A percentile compares a stretch with the other conserved stretches of the same genome.
Conservation (phyloP, 257 asterid species). For the Primulina tabacum region DNA sequence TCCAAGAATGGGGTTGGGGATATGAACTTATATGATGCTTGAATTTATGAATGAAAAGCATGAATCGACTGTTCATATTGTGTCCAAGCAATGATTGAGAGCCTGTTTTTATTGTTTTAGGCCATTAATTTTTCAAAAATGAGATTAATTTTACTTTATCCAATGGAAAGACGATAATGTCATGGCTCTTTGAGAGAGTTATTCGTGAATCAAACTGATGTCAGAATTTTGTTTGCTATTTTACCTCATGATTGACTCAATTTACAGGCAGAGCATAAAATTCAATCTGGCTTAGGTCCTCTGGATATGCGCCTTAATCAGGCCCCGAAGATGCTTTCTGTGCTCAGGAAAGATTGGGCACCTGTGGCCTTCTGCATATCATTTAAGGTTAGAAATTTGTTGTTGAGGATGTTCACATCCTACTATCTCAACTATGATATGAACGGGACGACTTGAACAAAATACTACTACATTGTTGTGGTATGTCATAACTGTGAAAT, state of each 20-base stretch:
- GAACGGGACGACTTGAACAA: not conserved
- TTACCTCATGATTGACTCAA: not conserved
- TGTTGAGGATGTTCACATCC: not conserved
- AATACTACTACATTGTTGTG: not conserved
- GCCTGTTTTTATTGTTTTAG: not conserved
- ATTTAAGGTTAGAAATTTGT: conserved; percentile 57
- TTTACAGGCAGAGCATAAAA: conserved; percentile 70
- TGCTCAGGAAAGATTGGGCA: conserved; percentile 86
- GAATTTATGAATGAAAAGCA: not conserved
- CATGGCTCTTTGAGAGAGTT: not conserved
- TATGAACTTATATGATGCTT: not conserved
- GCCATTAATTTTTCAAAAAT: not conserved
- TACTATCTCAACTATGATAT: not conserved
- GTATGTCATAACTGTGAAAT: not conserved
- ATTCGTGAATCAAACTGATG: not conserved
- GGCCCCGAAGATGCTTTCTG: conserved; percentile 89
- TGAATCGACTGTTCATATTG: not conserved
- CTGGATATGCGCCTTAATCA: conserved; percentile 88
- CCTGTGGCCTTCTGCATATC: conserved; percentile 90
- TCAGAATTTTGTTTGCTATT: not conserved
- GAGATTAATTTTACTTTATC: not conserved
- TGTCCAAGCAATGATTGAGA: not conserved
- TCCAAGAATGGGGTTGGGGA: not conserved
- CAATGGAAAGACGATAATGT: not conserved
- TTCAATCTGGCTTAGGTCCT: conserved; percentile 91